Conservation (phyloP, 2,329 filamentous ascomycete species). For the Trichoderma gracile region DNA sequence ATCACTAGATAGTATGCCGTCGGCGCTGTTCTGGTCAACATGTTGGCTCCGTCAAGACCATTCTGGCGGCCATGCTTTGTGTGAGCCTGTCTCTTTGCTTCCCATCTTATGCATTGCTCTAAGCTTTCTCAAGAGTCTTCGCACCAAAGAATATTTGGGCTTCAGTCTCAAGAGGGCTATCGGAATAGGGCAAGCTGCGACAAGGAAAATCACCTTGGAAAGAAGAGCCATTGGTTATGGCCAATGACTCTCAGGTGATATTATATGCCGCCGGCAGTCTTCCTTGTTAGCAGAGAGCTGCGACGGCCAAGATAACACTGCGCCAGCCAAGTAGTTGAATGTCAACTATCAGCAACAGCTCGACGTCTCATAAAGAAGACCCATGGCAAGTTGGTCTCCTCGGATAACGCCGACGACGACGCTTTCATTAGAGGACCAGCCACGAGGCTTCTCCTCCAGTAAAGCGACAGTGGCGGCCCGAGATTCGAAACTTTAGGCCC, state of each 20-base stretch:
- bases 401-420: conserved; percentile 40
- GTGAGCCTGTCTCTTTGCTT: neutral
- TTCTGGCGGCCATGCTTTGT: neutral
- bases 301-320: conserved; percentile 43
- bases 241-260: no score
- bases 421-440: conserved; percentile 38
- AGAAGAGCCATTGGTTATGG: conserved; percentile 32
- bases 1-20: neutral
- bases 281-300: conserved; percentile 47
- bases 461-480: conserved; percentile 44
- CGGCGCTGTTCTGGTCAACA: neutral
- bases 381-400: conserved; percentile 25
- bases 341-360: conserved; percentile 32
- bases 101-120: neutral
- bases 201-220: conserved; percentile 37
- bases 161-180: conserved; percentile 36
- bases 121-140: conserved; percentile 3
- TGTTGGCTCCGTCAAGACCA: conserved; percentile 16
- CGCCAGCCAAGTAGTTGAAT: conserved; percentile 36
- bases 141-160: conserved; percentile 31
- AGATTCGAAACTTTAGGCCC: conserved; percentile 46
- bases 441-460: conserved; percentile 36
- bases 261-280: conserved; percentile 30
- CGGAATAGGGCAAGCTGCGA: conserved; percentile 41
- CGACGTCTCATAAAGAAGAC: conserved; percentile 31